These are phyloP conservation scores for Amphibolis antarctica DNA, from an alignment of 106 monocot genomes.

Conservation along the genomic window DNA sequence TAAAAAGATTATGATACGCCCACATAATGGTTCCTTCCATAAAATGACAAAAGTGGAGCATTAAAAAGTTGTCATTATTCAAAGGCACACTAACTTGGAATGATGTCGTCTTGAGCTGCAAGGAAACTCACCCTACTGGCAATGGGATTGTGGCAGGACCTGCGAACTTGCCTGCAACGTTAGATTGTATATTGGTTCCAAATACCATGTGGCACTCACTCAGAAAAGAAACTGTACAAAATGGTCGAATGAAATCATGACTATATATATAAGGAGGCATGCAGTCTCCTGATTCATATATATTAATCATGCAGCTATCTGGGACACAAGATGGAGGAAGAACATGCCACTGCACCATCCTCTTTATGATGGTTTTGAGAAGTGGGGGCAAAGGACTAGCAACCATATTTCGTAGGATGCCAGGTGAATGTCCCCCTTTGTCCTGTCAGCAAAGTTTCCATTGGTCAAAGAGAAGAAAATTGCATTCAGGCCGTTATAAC, in stretches of 20 bases:
- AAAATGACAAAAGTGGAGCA: too few relatives aligned
- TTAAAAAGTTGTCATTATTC: neutral
- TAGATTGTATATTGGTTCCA: slow-evolving; percentile 38
- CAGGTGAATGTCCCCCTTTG: slow-evolving; percentile 70
- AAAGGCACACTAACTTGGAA: neutral
- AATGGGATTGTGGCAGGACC: slow-evolving; percentile 47
- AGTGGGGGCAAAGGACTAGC: slow-evolving; percentile 61
- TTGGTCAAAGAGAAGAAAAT: neutral
- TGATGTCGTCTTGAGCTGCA: neutral
- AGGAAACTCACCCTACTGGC: slow-evolving; percentile 52
- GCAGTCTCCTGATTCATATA: slow-evolving; percentile 80
- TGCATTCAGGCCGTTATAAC: neutral
- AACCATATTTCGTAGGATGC: slow-evolving; percentile 35
- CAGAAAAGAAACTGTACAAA: slow-evolving; percentile 71
- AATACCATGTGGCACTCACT: slow-evolving; percentile 83
- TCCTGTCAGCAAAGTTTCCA: slow-evolving; percentile 36
- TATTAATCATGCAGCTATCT: slow-evolving; percentile 83
- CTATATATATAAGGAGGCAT: slow-evolving; percentile 86
- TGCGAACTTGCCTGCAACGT: slow-evolving; percentile 49
- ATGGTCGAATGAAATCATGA: slow-evolving; percentile 91
- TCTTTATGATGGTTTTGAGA: slow-evolving; percentile 69
- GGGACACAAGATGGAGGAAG: slow-evolving; percentile 59
- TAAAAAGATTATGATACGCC: too few relatives aligned
- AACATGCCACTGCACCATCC: slow-evolving; percentile 69
- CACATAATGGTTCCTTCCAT: too few relatives aligned